phyloP scores from a whole-genome alignment of 139 green algal species.

The Chlorella sp. region DNA sequence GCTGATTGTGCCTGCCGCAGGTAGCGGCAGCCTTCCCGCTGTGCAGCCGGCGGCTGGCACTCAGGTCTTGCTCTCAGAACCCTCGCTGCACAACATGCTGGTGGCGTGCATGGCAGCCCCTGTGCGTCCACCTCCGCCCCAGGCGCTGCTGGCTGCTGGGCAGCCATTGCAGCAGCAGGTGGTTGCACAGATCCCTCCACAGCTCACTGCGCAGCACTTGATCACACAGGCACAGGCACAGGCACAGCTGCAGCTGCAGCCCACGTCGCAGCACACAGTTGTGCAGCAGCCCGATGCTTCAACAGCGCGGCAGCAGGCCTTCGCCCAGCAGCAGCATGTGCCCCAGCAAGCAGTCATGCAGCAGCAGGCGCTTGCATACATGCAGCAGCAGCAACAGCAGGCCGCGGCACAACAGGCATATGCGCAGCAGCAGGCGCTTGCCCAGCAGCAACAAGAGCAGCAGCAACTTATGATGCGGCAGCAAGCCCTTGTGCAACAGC shows the following conservation, averaged over 20 bases:
- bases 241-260: neutral
- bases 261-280: neutral
- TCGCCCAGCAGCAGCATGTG: neutral
- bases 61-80: no score
- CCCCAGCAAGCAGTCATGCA: neutral
- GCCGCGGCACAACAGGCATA: no score
- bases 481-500: neutral
- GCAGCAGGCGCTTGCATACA: neutral
- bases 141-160: no score
- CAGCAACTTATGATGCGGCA: no score
- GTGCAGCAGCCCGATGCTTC: neutral
- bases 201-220: no score
- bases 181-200: no score
- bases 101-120: no score
- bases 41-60: no score
- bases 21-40: neutral
- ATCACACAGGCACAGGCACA: neutral
- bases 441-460: neutral
- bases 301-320: neutral
- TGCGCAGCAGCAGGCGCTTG: neutral
- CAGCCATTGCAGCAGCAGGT: no score
- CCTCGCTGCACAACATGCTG: no score
- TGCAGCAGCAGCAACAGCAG: neutral
- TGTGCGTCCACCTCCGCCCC: no score
- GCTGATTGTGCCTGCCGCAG: no score